Evolutionary conservation across 768 basidiomycete species (phyloP), one percentile per base, ranked within the genome.

Genomic region (Agrocybe pediades): DNA sequence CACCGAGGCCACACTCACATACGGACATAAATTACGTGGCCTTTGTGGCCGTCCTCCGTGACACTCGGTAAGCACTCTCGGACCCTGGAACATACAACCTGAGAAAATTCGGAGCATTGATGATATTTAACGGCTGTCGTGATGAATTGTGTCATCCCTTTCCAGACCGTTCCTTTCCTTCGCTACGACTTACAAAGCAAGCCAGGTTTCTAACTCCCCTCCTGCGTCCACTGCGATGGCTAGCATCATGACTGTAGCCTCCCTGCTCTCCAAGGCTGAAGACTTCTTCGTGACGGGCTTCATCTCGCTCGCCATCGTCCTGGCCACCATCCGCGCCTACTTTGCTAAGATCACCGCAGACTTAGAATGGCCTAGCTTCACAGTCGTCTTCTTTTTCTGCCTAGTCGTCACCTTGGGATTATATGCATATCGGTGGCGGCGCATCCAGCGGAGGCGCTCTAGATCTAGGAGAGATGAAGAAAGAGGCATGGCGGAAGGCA

Each of bases 271-370:
- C 36, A 45, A 26, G 23, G 19, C 62, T 20, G 55, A 59, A 40
- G 62, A 61, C 17, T 62, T 63, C 54, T 50, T 65, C 42, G 23
- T 62, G 17, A 53, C 57, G n/a, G 64, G 64, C 17, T 44, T 63
- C 41, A 47, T 62, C 30, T 57, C 61, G 9, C 53, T 63, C 41
- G 59, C 55, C 23, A 59, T 65, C 39, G 46, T 62, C 13, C 44
- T 65, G 25, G 62, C 62, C 19, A 62, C 60, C 13, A 51, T 65
- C 19, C 58, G 64, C n/a, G 62, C 62, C 29, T 47, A 58, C 33
- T 29, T 57, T 25, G 52, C 55, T 23, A 54, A 58, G 29, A 25
- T 59, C 13, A 29, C 52, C 9, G 42, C 27, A n/a, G 40, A 47
- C 29, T 24, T 63, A 16, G 55, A 63, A 46, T 44, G 43, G 44